A percentile compares a stretch with the other conserved stretches of the same genome.
phyloP scores from a whole-genome alignment of 768 basidiomycete species.

The Rhodotorula diobovata region DNA sequence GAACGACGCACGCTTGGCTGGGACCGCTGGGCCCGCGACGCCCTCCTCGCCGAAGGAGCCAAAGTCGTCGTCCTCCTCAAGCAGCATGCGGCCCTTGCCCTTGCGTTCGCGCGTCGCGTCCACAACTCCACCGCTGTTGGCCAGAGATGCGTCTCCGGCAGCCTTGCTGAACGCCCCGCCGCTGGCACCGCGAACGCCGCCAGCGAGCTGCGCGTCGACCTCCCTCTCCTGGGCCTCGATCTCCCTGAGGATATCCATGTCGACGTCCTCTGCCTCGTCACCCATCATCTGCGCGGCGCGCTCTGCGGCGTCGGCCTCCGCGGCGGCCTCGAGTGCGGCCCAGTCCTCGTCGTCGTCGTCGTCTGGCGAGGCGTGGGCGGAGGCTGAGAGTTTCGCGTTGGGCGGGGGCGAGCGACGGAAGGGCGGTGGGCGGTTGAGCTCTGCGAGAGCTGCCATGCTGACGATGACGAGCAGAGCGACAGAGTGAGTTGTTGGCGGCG shows the following conservation, averaged over 20 bases:
- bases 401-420: not conserved
- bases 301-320: slow-evolving; percentile 6
- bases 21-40: not conserved
- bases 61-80: slow-evolving; percentile 28
- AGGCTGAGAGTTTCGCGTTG: not conserved
- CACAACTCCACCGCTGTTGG: too few species aligned
- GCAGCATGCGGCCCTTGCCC: not conserved
- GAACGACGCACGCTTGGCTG: not conserved
- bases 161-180: too few species aligned
- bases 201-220: not conserved
- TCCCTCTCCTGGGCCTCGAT: slow-evolving; percentile 11
- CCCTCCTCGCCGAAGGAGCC: slow-evolving; percentile 6
- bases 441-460: slow-evolving; percentile 24
- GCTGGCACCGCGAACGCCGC: too few species aligned
- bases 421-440: slow-evolving; percentile 21
- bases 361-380: slow-evolving; percentile 1
- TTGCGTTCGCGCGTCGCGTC: not conserved
- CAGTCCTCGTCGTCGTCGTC: slow-evolving; percentile 25
- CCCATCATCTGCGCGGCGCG: not conserved
- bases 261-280: slow-evolving; percentile 17
- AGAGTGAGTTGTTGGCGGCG: not conserved
- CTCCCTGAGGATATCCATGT: slow-evolving; percentile 8
- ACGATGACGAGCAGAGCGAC: not conserved
- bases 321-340: not conserved
- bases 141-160: too few species aligned